These are phyloP conservation scores for Phytophthora cactorum DNA, from an alignment of 352 stramenopile species.

Conservation along the genomic window DNA sequence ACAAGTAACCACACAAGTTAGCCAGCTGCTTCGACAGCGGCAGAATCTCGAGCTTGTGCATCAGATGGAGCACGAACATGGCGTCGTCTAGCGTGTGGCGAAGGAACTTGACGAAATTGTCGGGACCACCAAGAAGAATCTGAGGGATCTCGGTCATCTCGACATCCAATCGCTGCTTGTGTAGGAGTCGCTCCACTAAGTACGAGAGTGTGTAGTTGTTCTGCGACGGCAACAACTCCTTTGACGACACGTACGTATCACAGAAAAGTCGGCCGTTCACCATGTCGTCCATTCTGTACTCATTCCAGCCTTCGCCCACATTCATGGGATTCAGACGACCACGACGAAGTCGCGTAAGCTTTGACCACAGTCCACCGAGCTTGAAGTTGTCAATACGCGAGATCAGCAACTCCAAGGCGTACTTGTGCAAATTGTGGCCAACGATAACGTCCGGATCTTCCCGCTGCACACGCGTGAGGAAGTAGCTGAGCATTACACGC, in stretches of 20 bases:
- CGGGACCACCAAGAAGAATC: conserved; percentile 87
- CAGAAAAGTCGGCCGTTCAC: conserved; percentile 96
- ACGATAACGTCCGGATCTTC: conserved; percentile 99
- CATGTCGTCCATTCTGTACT: conserved; percentile 89
- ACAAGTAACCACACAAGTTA: conserved; percentile 98
- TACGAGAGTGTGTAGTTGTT: conserved; percentile 98
- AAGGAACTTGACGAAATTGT: conserved; percentile 94
- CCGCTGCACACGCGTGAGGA: conserved; percentile 91
- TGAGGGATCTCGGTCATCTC: conserved; percentile 96
- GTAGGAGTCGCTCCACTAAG: conserved; percentile 93
- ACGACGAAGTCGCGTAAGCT: conserved; percentile 82
- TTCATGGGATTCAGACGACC: conserved; percentile 81
- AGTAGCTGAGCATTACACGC: conserved; percentile 87
- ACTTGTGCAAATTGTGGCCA: conserved; percentile 98
- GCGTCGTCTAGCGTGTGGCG: conserved; percentile 96
- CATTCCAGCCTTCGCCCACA: conserved; percentile 86
- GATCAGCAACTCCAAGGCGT: conserved; percentile 98
- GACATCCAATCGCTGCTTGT: conserved; percentile 90
- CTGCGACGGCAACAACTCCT: conserved; percentile 97
- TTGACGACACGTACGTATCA: conserved; percentile 98
- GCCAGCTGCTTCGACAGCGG: conserved; percentile 99
- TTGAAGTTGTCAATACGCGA: conserved; percentile 94
- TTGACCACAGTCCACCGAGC: conserved; percentile 81
- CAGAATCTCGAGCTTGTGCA: conserved; percentile 98
- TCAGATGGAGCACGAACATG: conserved; percentile 96